Evolutionary conservation across 805 yeast genomes (phyloP).

Genomic region (Metschnikowia noctiluminum): DNA sequence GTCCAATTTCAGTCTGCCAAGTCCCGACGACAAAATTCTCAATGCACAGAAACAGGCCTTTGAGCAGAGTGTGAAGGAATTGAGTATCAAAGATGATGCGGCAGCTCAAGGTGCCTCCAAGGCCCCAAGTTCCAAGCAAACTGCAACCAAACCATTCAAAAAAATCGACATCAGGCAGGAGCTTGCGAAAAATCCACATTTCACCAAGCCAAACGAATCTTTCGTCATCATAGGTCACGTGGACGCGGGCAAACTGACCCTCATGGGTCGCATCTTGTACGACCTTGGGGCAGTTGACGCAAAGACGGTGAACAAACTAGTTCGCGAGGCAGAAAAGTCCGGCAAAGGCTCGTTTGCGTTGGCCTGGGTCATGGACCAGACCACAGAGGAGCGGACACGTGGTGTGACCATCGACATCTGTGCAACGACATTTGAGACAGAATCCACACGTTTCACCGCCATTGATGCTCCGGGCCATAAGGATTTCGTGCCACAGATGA

Average conservation of each 20-base stretch:
- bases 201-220: constrained; percentile 54
- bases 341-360: constrained; percentile 80
- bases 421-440: constrained; percentile 62
- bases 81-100: constrained; percentile 21
- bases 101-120: not conserved
- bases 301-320: constrained; percentile 57
- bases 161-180: constrained; percentile 42
- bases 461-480: constrained; percentile 85
- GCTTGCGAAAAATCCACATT: constrained; percentile 28
- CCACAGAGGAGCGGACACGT: constrained; percentile 66
- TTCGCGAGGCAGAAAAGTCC: constrained; percentile 58
- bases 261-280: constrained; percentile 68
- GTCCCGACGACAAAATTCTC: constrained; percentile 77
- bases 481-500: constrained; percentile 83
- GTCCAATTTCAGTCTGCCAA: constrained; percentile 59
- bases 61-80: constrained; percentile 28
- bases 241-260: constrained; percentile 81
- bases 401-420: constrained; percentile 82
- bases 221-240: constrained; percentile 85
- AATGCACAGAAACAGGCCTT: constrained; percentile 53
- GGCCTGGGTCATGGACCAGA: constrained; percentile 86
- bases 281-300: constrained; percentile 67
- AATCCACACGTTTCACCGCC: constrained; percentile 54
- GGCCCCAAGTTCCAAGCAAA: constrained; percentile 13
- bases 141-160: constrained; percentile 40